These are phyloP conservation scores for Cardamine resedifolia DNA, from an alignment of 345 rosid genomes.

Conservation along the genomic window DNA sequence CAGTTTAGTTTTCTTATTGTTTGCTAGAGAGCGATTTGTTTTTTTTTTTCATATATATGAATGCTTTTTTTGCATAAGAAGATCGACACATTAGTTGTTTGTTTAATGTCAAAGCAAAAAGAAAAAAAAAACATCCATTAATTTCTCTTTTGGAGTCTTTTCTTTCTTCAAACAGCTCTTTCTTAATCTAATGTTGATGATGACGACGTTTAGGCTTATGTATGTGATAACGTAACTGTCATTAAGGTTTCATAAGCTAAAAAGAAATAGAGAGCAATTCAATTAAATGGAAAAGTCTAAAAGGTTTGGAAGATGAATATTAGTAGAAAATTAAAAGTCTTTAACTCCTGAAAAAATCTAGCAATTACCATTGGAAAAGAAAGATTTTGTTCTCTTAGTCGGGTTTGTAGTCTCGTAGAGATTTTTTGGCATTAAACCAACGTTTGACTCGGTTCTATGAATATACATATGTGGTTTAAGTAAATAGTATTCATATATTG, in stretches of 20 bases:
- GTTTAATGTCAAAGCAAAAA: slow-evolving; percentile 22
- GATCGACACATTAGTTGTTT: slow-evolving; percentile 20
- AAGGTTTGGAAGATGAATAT: not conserved
- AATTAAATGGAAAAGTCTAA: not conserved
- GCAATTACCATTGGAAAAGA: slow-evolving; percentile 1
- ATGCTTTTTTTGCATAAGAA: slow-evolving; percentile 31
- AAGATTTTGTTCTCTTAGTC: not conserved
- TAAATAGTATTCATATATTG: not conserved
- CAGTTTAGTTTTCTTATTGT: slow-evolving; percentile 22
- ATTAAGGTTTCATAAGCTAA: not conserved
- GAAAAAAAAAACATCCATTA: slow-evolving; percentile 1
- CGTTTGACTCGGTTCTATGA: not conserved
- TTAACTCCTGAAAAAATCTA: not conserved
- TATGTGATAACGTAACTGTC: slow-evolving; percentile 3
- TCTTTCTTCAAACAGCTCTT: not conserved
- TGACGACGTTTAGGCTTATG: not conserved
- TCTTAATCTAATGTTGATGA: not conserved
- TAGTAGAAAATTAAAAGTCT: not conserved
- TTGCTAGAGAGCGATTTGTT: slow-evolving; percentile 11
- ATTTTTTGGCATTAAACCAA: not conserved
- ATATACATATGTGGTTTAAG: not conserved
- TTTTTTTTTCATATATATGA: slow-evolving; percentile 1
- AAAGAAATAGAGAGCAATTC: not conserved
- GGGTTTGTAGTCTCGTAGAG: not conserved
- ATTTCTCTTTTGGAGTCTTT: not conserved